A percentile compares a stretch with the other conserved stretches of the same genome.
Evolutionary conservation across 805 yeast species (phyloP).

Genomic region (Lachancea fermentati): DNA sequence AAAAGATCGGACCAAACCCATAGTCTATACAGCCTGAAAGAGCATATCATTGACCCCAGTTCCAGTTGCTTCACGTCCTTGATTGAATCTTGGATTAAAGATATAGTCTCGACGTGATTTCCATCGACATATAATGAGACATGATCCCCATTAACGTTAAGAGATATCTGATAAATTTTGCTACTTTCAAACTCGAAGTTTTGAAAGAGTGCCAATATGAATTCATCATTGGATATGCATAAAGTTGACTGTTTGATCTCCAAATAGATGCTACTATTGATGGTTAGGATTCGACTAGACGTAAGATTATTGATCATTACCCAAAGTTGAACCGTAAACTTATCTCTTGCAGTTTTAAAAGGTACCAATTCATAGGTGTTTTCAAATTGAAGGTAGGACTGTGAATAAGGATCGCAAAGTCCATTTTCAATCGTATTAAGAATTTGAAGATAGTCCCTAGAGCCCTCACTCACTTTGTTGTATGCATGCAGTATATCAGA

Average conservation of each 20-base stretch:
- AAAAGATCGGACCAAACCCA: conserved; percentile 9
- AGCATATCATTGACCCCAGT: conserved; percentile 31
- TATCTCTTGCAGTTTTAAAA: background rate
- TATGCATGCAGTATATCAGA: conserved; percentile 20
- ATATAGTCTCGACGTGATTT: conserved; percentile 15
- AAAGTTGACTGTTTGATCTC: conserved; percentile 27
- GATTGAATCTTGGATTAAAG: conserved; percentile 14
- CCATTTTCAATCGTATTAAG: conserved; percentile 15
- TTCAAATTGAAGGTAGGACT: conserved; percentile 28
- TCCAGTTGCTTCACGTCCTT: conserved; percentile 17
- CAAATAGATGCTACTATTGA: conserved; percentile 22
- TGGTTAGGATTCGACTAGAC: conserved; percentile 27
- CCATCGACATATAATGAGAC: conserved; percentile 24
- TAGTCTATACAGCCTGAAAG: conserved; percentile 23
- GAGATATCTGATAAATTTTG: conserved; percentile 16
- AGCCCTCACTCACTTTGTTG: background rate
- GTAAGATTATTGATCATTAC: conserved; percentile 25
- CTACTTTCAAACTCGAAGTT: conserved; percentile 22
- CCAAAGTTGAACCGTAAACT: conserved; percentile 27
- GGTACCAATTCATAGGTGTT: conserved; percentile 22
- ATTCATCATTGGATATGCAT: conserved; percentile 28
- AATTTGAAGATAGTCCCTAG: conserved; percentile 7
- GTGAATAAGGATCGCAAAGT: conserved; percentile 17
- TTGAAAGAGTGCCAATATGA: conserved; percentile 25
- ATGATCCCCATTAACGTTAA: conserved; percentile 11